Evolutionary conservation across 2,329 filamentous ascomycete species (phyloP), one percentile per base, ranked within the genome.

Genomic region (Colletotrichum lindemuthianum): DNA sequence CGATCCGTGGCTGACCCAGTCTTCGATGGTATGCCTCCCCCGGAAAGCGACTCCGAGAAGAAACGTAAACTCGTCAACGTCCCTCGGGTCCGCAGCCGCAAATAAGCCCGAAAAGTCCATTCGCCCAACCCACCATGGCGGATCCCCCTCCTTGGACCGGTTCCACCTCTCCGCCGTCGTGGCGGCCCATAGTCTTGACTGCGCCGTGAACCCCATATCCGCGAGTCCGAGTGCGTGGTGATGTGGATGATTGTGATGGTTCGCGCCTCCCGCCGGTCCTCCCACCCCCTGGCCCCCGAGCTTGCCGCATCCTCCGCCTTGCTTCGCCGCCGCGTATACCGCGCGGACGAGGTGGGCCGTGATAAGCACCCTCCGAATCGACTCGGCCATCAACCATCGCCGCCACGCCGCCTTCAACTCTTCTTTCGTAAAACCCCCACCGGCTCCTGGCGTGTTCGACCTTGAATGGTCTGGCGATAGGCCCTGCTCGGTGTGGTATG

Each of bases 181-280:
- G 32, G 67, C 65, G 13, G 60, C 53, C 67, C 67, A 68, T n/a
- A 68, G 33, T 39, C 65, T 51, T 13, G 65, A 51, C 61, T 67
- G 58, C 24, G 65, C 60, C 24, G 67, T 67, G 61, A 68, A 68
- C 10, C 60, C 41, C 67, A 68, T 67, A 51, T 67, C 67, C 50
- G 66, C 40, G 37, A 68, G 57, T 7, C 34, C 43, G 13, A 54
- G 34, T n/a, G 36, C 51, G 37, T 64, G 60, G 41, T 63, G 60
- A 13, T 60, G 59, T 24, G 15, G 12, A 11, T 49, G 49, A 47
- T 36, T 49, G 15, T 44, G 15, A 8, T 15, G 24, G 2, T 32
- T 32, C 3, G 10, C 37, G 32, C 41, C 52, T 44, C 39, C 52
- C n/a, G 40, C 41, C 11, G 34, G 34, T 13, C 61, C 51, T 8